A percentile compares a stretch with the other conserved stretches of the same genome.
These are phyloP conservation scores for Nakataea oryzae DNA, from an alignment of 2,329 filamentous ascomycete species.

Conservation along the genomic window DNA sequence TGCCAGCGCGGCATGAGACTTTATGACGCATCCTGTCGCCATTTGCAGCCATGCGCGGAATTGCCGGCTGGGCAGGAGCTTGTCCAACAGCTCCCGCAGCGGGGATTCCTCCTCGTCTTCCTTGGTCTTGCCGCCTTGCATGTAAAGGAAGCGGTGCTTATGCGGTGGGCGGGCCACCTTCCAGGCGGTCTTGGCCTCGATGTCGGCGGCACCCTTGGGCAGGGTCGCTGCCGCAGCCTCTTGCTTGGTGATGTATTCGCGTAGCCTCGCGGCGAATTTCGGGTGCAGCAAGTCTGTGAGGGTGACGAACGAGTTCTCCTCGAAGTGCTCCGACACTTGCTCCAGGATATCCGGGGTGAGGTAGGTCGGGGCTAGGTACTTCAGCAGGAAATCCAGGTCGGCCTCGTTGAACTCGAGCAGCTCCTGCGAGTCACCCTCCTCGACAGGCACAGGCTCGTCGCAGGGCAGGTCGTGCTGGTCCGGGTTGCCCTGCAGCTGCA, in stretches of 20 bases:
- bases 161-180: constrained; percentile 78
- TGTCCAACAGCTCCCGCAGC: constrained; percentile 68
- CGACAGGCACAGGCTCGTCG: constrained; percentile 36
- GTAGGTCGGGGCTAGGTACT: constrained; percentile 84
- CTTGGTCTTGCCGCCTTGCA: constrained; percentile 30
- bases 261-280: constrained; percentile 66
- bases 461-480: constrained; percentile 81
- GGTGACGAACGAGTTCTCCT: constrained; percentile 65
- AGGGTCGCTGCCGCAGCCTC: constrained; percentile 34
- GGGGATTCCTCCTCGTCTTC: constrained; percentile 39
- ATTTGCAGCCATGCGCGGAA: constrained; percentile 87
- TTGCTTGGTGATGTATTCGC: constrained; percentile 56
- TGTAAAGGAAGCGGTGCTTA: constrained; percentile 88
- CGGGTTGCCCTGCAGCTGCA: constrained; percentile 84
- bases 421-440: constrained; percentile 29
- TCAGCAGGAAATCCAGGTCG: constrained; percentile 81
- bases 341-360: constrained; percentile 86
- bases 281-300: constrained; percentile 68
- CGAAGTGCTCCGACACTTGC: constrained; percentile 69
- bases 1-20: constrained; percentile 67
- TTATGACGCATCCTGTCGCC: constrained; percentile 65
- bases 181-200: constrained; percentile 54
- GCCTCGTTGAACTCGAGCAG: constrained; percentile 53
- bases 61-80: constrained; percentile 70
- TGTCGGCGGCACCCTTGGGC: constrained; percentile 37